A percentile compares a stretch with the other conserved stretches of the same genome.
Conservation (phyloP, 129 eudicot species). For the Arctium lappa region DNA sequence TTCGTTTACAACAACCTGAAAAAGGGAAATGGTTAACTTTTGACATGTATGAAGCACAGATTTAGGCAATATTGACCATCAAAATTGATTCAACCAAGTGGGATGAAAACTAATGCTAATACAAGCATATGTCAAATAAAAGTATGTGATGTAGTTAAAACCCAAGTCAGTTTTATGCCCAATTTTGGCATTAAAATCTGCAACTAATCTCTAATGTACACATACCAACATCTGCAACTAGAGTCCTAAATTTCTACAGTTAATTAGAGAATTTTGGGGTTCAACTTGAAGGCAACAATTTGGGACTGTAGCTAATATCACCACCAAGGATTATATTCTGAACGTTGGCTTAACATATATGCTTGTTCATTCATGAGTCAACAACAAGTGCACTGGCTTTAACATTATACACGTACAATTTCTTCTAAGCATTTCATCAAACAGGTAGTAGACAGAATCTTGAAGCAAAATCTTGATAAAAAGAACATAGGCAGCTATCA, state of each 20-base stretch:
- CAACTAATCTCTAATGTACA: no score
- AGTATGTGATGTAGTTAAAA: no score
- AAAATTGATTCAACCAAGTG: no score
- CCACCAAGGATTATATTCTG: neutral
- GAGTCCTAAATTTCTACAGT: neutral
- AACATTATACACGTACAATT: neutral
- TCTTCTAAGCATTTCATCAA: neutral
- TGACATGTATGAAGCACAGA: no score
- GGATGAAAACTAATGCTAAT: no score
- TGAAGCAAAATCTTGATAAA: neutral
- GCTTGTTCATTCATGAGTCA: neutral
- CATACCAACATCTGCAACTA: neutral
- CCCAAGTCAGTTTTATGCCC: neutral
- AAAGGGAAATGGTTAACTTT: no score
- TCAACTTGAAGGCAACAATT: neutral
- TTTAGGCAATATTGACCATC: no score
- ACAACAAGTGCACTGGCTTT: neutral
- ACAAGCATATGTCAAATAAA: no score
- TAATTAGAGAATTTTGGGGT: neutral
- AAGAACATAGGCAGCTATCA: neutral
- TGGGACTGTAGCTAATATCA: neutral
- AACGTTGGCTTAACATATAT: neutral
- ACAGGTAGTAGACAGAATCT: neutral
- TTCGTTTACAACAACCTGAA: no score
- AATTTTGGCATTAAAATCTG: neutral